Percentiles rank a stretch among this genome's conserved stretches.
phyloP scores from a whole-genome alignment of 1,284 basidiomycete genomes.

The Polyporus tsugae region DNA sequence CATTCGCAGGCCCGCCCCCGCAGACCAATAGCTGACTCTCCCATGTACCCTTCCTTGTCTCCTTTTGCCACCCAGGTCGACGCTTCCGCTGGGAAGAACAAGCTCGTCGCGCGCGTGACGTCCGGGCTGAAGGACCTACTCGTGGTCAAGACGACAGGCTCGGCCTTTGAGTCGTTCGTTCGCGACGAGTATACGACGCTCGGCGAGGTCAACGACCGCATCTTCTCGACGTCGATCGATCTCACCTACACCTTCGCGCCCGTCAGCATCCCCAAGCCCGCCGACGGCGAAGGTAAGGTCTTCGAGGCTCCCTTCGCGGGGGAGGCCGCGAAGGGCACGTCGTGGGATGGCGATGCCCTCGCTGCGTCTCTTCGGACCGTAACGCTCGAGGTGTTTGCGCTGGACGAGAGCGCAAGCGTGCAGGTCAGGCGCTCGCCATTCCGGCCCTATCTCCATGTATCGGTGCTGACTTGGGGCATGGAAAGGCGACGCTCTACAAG shows the following conservation, averaged over 20 bases:
- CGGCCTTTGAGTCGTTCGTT: slow-evolving; percentile 85
- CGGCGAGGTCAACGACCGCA: slow-evolving; percentile 82
- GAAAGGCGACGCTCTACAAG: slow-evolving; percentile 88
- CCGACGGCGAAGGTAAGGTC: slow-evolving; percentile 51
- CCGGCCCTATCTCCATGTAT: not conserved
- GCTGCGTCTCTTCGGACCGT: slow-evolving; percentile 64
- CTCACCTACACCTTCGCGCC: slow-evolving; percentile 71
- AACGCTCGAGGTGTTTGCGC: slow-evolving; percentile 86
- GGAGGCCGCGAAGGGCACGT: slow-evolving; percentile 54
- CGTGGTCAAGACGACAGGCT: slow-evolving; percentile 91
- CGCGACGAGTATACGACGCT: slow-evolving; percentile 92
- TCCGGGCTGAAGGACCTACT: slow-evolving; percentile 83
- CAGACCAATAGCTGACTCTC: not conserved
- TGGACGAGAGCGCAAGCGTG: slow-evolving; percentile 90
- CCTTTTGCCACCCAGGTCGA: slow-evolving; percentile 56
- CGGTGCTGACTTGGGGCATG: not conserved
- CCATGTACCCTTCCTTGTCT: not conserved
- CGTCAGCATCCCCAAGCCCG: slow-evolving; percentile 54
- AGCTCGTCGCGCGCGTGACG: slow-evolving; percentile 66
- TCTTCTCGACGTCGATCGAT: slow-evolving; percentile 88
- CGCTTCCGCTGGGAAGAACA: slow-evolving; percentile 63
- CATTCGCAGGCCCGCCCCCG: not conserved
- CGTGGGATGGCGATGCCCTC: slow-evolving; percentile 71
- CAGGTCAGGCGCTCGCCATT: slow-evolving; percentile 60
- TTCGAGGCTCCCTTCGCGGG: slow-evolving; percentile 50